Conservation (phyloP, 345 rosid species). For the Citrus hindsii region DNA sequence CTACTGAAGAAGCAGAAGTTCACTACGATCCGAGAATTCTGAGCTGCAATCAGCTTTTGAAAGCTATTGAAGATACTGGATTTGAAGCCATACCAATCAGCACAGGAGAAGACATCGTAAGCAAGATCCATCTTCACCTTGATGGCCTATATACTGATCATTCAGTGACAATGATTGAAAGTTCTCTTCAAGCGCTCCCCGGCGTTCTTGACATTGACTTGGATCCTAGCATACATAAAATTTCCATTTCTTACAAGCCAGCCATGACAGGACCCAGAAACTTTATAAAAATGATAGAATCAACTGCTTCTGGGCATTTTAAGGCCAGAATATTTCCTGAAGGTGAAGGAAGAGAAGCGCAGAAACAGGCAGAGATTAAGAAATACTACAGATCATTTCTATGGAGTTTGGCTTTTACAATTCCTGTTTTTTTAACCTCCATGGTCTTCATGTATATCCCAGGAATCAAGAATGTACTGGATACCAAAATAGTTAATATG, state of each 20-base stretch:
- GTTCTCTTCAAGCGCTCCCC: constrained; percentile 79
- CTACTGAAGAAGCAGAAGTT: constrained; percentile 86
- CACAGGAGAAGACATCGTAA: constrained; percentile 58
- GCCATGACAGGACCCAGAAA: constrained; percentile 75
- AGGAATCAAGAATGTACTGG: constrained; percentile 50
- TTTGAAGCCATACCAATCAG: constrained; percentile 69
- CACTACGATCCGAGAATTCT: constrained; percentile 54
- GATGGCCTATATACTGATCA: constrained; percentile 53
- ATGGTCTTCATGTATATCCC: constrained; percentile 89
- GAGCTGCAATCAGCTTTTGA: constrained; percentile 35
- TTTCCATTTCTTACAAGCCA: constrained; percentile 63
- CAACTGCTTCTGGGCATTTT: constrained; percentile 63
- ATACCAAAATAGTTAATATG: constrained; percentile 71
- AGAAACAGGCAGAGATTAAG: constrained; percentile 57
- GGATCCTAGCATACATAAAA: constrained; percentile 28
- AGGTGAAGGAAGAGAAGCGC: constrained; percentile 53
- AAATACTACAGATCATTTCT: constrained; percentile 57
- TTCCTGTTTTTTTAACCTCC: constrained; percentile 74
- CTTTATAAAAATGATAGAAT: constrained; percentile 67
- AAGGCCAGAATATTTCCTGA: constrained; percentile 66
- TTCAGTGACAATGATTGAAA: constrained; percentile 46
- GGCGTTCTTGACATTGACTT: constrained; percentile 54
- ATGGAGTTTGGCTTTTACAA: constrained; percentile 86
- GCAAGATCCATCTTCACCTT: constrained; percentile 65
- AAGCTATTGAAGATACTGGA: constrained; percentile 60